Evolutionary conservation across 495 filamentous ascomycete genomes (phyloP).

Genomic region (Venustampulla echinocandica): DNA sequence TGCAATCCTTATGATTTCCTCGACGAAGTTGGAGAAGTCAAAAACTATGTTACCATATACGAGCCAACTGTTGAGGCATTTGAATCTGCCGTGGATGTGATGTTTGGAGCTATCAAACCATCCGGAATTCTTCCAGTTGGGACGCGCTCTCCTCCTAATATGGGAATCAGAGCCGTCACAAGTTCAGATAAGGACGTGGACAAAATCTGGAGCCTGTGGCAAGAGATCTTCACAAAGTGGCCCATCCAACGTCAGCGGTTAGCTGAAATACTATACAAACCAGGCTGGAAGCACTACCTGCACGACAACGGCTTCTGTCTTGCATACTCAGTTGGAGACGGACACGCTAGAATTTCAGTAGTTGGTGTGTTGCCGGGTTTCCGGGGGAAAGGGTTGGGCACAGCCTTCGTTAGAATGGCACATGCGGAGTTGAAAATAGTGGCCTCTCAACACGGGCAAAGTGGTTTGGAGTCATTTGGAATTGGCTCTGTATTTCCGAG

Average conservation of each 20-base stretch:
- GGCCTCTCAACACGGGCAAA: constrained; percentile 22
- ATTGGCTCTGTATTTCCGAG: constrained; percentile 40
- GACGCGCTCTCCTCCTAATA: neutral
- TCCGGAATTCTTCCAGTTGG: constrained; percentile 34
- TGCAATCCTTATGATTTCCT: constrained; percentile 44
- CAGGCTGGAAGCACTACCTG: constrained; percentile 30
- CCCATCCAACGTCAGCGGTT: constrained; percentile 25
- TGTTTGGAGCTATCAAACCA: constrained; percentile 30
- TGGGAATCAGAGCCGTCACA: constrained; percentile 14
- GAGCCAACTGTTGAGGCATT: constrained; percentile 42
- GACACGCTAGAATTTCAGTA: constrained; percentile 16
- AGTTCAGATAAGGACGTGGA: constrained; percentile 28
- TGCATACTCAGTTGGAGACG: constrained; percentile 27
- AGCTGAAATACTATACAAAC: constrained; percentile 22
- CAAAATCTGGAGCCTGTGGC: constrained; percentile 30
- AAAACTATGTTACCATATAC: constrained; percentile 40
- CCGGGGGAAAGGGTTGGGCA: constrained; percentile 37
- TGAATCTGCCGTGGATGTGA: constrained; percentile 31
- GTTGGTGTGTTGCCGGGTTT: constrained; percentile 34
- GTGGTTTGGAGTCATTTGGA: constrained; percentile 10
- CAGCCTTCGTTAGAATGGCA: constrained; percentile 27
- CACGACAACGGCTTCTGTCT: constrained; percentile 39
- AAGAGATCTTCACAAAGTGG: constrained; percentile 35
- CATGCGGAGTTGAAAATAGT: constrained; percentile 25
- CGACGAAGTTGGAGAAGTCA: constrained; percentile 28